phyloP scores from a whole-genome alignment of 2,329 filamentous ascomycete genomes.

The Xylaria sp. region DNA sequence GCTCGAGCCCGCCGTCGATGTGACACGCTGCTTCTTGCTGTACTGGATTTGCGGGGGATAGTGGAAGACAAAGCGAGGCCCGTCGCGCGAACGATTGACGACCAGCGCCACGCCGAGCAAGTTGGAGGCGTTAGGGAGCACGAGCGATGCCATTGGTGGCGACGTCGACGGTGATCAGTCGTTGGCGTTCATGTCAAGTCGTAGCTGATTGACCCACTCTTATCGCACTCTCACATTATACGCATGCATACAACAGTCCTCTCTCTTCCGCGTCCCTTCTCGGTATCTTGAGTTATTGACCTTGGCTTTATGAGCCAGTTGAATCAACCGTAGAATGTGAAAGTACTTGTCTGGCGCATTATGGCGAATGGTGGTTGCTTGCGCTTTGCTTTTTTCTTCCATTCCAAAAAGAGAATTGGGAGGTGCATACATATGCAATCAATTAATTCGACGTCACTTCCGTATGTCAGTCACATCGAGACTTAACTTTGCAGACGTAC shows the following conservation, averaged over 20 bases:
- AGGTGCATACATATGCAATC: neutral
- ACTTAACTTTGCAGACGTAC: neutral
- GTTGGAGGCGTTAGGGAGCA: constrained; percentile 63
- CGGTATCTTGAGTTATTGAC: too few relatives aligned
- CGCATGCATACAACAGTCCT: too few relatives aligned
- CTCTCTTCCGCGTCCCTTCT: too few relatives aligned
- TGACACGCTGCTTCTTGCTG: constrained; percentile 50
- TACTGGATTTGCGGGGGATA: constrained; percentile 73
- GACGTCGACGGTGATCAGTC: neutral
- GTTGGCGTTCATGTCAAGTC: constrained; percentile 2
- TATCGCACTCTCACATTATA: neutral
- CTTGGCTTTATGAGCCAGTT: neutral
- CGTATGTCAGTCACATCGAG: neutral
- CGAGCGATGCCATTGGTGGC: constrained; percentile 57
- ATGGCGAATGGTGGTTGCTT: neutral
- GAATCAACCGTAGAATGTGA: neutral
- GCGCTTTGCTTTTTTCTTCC: neutral
- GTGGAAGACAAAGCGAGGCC: constrained; percentile 86
- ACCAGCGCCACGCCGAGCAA: constrained; percentile 78
- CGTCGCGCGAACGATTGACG: constrained; percentile 78
- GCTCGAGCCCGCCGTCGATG: constrained; percentile 44
- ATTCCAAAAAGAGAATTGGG: neutral
- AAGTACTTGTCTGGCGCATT: neutral
- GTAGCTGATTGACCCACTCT: neutral
- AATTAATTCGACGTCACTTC: neutral